phyloP scores from a whole-genome alignment of 495 filamentous ascomycete species.

The Apodospora peruviana region DNA sequence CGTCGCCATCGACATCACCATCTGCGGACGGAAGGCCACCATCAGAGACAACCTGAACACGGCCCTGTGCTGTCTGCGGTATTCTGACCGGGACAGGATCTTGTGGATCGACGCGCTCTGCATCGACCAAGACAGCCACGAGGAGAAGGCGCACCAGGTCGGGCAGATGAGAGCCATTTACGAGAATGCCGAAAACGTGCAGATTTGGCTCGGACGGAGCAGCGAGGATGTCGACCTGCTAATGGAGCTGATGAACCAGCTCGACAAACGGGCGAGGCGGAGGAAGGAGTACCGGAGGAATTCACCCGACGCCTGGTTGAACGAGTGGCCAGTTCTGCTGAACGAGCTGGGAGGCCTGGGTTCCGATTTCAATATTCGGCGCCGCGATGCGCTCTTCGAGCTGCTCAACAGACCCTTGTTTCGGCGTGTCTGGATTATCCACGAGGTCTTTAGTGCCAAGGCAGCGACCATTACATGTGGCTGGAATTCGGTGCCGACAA shows the following conservation, averaged over 20 bases:
- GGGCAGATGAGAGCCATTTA: slow-evolving; percentile 8
- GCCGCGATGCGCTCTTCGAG: slow-evolving; percentile 10
- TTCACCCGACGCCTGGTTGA: neutral
- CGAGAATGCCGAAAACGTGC: slow-evolving; percentile 1
- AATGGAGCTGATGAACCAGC: too few relatives aligned
- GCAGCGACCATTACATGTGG: slow-evolving; percentile 17
- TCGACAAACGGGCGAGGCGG: neutral
- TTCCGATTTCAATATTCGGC: neutral
- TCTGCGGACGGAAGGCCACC: neutral
- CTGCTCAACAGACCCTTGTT: slow-evolving; percentile 14
- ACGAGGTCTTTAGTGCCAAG: slow-evolving; percentile 14
- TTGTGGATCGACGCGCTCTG: slow-evolving; percentile 18
- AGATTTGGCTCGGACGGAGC: slow-evolving; percentile 9
- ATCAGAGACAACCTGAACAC: slow-evolving; percentile 4
- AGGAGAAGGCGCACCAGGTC: slow-evolving; percentile 11
- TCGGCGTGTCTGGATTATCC: slow-evolving; percentile 16
- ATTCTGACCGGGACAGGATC: neutral
- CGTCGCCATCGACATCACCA: neutral
- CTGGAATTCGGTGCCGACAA: slow-evolving; percentile 12
- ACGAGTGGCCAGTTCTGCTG: neutral
- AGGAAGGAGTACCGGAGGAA: neutral
- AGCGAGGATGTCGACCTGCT: too few relatives aligned
- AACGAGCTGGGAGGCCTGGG: neutral
- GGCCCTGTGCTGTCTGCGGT: neutral
- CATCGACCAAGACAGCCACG: slow-evolving; percentile 12